Evolutionary conservation across 169 alveolate genomes (phyloP).

Genomic region (Theileria equi): DNA sequence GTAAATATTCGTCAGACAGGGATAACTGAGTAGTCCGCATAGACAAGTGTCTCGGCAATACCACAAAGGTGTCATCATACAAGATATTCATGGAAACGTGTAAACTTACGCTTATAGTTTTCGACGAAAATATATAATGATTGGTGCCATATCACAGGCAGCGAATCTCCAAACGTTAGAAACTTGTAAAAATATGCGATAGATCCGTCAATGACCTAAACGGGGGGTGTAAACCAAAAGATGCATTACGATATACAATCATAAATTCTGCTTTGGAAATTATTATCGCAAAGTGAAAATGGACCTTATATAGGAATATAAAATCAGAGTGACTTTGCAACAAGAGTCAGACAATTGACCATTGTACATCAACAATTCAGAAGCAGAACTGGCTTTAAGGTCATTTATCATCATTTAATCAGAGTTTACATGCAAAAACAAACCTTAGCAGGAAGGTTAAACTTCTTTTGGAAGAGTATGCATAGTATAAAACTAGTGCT

Average conservation of each 20-base stretch:
- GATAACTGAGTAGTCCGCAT: constrained; percentile 61
- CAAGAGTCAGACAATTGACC: constrained; percentile 42
- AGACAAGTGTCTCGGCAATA: constrained; percentile 25
- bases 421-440: constrained; percentile 29
- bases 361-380: constrained; percentile 35
- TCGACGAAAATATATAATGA: constrained; percentile 84
- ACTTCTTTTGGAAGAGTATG: constrained; percentile 88
- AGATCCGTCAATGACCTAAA: constrained; percentile 67
- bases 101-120: constrained; percentile 78
- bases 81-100: background rate
- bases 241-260: background rate
- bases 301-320: constrained; percentile 32
- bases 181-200: constrained; percentile 69
- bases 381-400: constrained; percentile 53
- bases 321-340: constrained; percentile 62
- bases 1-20: constrained; percentile 57
- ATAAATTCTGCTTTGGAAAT: background rate
- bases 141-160: constrained; percentile 94
- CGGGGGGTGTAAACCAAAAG: background rate
- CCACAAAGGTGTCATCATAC: constrained; percentile 31
- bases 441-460: constrained; percentile 89
- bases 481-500: constrained; percentile 85
- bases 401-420: constrained; percentile 18
- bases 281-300: constrained; percentile 66
- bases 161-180: constrained; percentile 65